Base-by-base conservation (phyloP, 352 stramenopile genomes). In the Globisporangium irregulare region DNA sequence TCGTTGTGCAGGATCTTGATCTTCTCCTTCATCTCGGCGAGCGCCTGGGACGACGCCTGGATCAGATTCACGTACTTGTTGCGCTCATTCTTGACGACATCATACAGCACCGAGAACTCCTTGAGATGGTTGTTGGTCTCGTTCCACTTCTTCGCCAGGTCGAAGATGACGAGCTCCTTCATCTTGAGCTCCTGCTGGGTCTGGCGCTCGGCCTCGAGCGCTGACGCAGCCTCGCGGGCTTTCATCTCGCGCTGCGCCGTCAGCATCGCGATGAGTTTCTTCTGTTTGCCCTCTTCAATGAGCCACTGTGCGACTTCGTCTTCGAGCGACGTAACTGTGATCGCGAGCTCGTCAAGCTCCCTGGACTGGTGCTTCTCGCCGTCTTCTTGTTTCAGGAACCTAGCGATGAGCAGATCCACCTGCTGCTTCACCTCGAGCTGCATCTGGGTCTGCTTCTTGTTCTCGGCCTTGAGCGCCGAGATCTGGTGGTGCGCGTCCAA, bases 51-150 rank as follows among this genome's bases (percentile, higher is more conserved):
- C 8, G 81, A 87, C 25, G 89, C 80, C 70, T 98, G 93, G 65
- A 98, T 98, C 34, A 98, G 68, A 67, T 98, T 98, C 29, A 98
- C 94, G 69, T 98, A 98, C 70, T 98, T 98, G 76, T 98, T 98
- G 41, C 94, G 87, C 69, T 98, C 95, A 71, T 97, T 97, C 75
- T 98, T 98, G 59, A 98, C 92, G 14, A 98, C 88, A 55, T 98
- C 94, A 73, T 98, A 98, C 0, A 98, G 74, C 7, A 91, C 90
- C 3, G 86, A 96, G 68, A 98, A 98, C 72, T 98, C 89, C 29
- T 96, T 93, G 4, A 98, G 70, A 63, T 97, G 92, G 70, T 92
- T 98, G 53, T 82, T 96, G 15, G 90, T 95, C 71, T 98, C 94
- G 77, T 97, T 94, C 86, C 90, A 97, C 66, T 97, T 94, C 80